phyloP scores from a whole-genome alignment of 257 asterid genomes.

The Cordia subcordata region DNA sequence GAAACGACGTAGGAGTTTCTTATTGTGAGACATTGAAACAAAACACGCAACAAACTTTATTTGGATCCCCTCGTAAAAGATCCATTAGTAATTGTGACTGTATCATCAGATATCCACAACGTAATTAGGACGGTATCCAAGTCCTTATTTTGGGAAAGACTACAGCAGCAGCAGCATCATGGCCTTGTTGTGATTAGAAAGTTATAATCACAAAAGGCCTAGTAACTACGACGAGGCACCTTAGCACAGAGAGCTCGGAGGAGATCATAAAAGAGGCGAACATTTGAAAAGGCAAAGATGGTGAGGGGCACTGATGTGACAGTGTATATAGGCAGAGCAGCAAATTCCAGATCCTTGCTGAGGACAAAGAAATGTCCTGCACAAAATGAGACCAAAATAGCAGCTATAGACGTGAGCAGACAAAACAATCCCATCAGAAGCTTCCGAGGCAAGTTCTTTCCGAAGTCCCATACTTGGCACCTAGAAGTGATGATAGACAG shows the following conservation, averaged over 20 bases:
- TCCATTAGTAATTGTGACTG: too few relatives aligned
- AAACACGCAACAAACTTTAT: too few relatives aligned
- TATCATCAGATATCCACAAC: too few relatives aligned
- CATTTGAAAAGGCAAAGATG: conserved; percentile 37
- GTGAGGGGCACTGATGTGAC: conserved; percentile 37
- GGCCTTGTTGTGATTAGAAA: too few relatives aligned
- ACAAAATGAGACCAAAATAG: conserved; percentile 47
- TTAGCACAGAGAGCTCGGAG: conserved; percentile 29
- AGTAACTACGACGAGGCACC: conserved; percentile 40
- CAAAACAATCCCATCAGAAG: conserved; percentile 42
- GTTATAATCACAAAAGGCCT: too few relatives aligned
- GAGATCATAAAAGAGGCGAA: conserved; percentile 57
- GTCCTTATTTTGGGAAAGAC: too few relatives aligned
- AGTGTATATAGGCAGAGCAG: conserved; percentile 38
- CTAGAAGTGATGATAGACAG: conserved; percentile 59
- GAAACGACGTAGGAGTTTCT: too few relatives aligned
- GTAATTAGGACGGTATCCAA: too few relatives aligned
- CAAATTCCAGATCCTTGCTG: conserved; percentile 20
- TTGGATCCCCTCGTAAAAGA: too few relatives aligned
- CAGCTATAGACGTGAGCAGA: conserved; percentile 46
- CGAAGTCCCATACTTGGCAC: conserved; percentile 40
- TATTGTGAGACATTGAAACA: too few relatives aligned
- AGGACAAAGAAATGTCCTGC: conserved; percentile 57
- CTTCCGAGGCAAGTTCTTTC: conserved; percentile 37
- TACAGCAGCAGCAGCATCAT: too few relatives aligned